Evolutionary conservation across 1,139 yeast species (phyloP).

Genomic region (Geotrichum candidum): DNA sequence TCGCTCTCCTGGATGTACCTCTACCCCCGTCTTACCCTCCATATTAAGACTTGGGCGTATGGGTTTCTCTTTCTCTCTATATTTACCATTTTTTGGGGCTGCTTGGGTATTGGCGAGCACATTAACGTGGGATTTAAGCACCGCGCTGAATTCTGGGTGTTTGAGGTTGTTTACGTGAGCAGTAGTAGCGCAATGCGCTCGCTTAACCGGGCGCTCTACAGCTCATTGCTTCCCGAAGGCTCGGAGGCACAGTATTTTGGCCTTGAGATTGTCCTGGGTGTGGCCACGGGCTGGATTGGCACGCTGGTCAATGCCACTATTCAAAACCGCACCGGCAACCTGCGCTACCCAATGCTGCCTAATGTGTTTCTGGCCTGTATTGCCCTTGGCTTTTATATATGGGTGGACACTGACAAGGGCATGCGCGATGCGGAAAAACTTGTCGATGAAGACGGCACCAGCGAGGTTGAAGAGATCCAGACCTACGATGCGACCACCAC

Average conservation of each 20-base stretch:
- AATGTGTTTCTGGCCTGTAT: slow-evolving; percentile 35
- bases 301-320: slow-evolving; percentile 40
- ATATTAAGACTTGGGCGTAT: slow-evolving; percentile 38
- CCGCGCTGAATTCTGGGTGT: slow-evolving; percentile 44
- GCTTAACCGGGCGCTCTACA: slow-evolving; percentile 39
- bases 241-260: slow-evolving; percentile 46
- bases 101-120: slow-evolving; percentile 36
- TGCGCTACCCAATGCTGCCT: slow-evolving; percentile 41
- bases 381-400: slow-evolving; percentile 31
- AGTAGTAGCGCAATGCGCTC: slow-evolving; percentile 40
- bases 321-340: slow-evolving; percentile 41
- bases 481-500: not conserved
- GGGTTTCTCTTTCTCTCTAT: slow-evolving; percentile 34
- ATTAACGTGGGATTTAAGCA: slow-evolving; percentile 40
- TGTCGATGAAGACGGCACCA: not conserved
- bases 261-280: slow-evolving; percentile 41
- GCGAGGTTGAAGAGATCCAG: not conserved
- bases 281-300: slow-evolving; percentile 45
- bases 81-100: slow-evolving; percentile 43
- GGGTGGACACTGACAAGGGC: slow-evolving; percentile 39
- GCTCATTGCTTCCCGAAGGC: slow-evolving; percentile 41
- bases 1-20: slow-evolving; percentile 40
- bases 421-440: slow-evolving; percentile 21
- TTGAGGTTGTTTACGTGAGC: slow-evolving; percentile 39
- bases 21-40: slow-evolving; percentile 32